These are phyloP conservation scores for Fraxinus xanthoxyloides DNA, from an alignment of 305 asterid species.

Conservation along the genomic window DNA sequence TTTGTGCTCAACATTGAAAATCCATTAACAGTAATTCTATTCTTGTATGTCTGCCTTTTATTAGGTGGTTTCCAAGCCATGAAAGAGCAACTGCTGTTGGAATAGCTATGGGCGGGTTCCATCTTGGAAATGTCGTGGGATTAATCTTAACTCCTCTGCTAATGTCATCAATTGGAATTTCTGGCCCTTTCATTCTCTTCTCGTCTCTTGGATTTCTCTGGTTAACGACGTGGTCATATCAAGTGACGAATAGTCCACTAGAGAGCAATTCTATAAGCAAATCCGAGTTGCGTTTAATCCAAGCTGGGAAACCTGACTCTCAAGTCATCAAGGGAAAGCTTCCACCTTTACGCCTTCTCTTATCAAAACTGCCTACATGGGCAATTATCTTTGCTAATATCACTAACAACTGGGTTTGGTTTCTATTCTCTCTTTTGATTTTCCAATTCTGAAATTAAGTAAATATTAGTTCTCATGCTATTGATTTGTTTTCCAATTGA, in stretches of 20 bases:
- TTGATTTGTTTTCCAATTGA: background rate
- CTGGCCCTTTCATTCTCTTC: conserved; percentile 83
- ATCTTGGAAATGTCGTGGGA: conserved; percentile 88
- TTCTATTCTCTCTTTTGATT: conserved; percentile 1
- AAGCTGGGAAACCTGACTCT: conserved; percentile 75
- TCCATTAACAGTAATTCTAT: background rate
- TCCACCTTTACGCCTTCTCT: conserved; percentile 61
- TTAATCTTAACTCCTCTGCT: conserved; percentile 68
- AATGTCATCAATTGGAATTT: conserved; percentile 68
- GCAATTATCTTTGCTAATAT: conserved; percentile 84
- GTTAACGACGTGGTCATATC: conserved; percentile 56
- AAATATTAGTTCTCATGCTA: background rate
- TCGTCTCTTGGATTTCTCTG: conserved; percentile 83
- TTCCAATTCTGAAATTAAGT: background rate
- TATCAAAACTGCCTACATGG: conserved; percentile 86
- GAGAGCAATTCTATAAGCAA: conserved; percentile 57
- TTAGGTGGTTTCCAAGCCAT: conserved; percentile 84
- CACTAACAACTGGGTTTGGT: conserved; percentile 78
- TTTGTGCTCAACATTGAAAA: background rate
- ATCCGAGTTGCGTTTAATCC: conserved; percentile 65
- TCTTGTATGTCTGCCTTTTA: background rate
- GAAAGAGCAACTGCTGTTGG: conserved; percentile 96
- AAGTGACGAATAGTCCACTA: conserved; percentile 67
- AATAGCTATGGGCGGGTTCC: conserved; percentile 94
- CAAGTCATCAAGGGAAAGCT: conserved; percentile 44